phyloP scores from a whole-genome alignment of 306 rosid species.

The Hippophae gyantsensis region DNA sequence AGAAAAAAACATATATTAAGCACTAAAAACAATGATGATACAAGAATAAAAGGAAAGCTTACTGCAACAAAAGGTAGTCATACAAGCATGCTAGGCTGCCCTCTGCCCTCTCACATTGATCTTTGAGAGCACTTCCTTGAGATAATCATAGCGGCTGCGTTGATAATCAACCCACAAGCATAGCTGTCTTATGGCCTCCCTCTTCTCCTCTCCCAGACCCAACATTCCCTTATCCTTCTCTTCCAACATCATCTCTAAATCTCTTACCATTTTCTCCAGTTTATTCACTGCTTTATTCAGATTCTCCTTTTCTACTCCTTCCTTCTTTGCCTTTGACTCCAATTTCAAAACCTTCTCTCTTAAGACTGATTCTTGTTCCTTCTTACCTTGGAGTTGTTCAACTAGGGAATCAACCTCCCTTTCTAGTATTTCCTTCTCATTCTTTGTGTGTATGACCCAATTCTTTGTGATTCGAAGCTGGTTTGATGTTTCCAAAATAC shows the following conservation, averaged over 20 bases:
- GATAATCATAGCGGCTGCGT: conserved; percentile 57
- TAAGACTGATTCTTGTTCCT: conserved; percentile 28
- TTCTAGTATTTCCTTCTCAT: conserved; percentile 37
- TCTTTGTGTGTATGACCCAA: conserved; percentile 31
- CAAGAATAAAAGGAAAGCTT: background rate
- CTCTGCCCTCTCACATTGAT: conserved; percentile 45
- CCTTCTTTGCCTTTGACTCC: conserved; percentile 45
- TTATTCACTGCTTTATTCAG: conserved; percentile 38
- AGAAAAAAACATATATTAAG: too few species aligned
- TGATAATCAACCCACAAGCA: conserved; percentile 93
- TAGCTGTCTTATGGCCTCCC: conserved; percentile 89
- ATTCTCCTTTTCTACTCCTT: conserved; percentile 48
- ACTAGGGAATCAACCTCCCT: conserved; percentile 29
- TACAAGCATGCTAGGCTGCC: conserved; percentile 22
- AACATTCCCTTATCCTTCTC: conserved; percentile 55
- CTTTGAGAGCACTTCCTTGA: conserved; percentile 58
- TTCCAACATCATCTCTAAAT: conserved; percentile 54
- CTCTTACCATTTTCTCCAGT: conserved; percentile 56
- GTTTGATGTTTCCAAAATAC: conserved; percentile 30
- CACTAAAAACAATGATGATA: too few species aligned
- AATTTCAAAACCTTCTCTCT: conserved; percentile 38
- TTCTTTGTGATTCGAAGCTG: conserved; percentile 53
- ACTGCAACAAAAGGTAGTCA: background rate
- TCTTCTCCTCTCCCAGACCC: conserved; percentile 79
- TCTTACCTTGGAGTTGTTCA: conserved; percentile 38